Conservation (phyloP, 805 yeast genomes). For the Spathaspora arborariae region DNA sequence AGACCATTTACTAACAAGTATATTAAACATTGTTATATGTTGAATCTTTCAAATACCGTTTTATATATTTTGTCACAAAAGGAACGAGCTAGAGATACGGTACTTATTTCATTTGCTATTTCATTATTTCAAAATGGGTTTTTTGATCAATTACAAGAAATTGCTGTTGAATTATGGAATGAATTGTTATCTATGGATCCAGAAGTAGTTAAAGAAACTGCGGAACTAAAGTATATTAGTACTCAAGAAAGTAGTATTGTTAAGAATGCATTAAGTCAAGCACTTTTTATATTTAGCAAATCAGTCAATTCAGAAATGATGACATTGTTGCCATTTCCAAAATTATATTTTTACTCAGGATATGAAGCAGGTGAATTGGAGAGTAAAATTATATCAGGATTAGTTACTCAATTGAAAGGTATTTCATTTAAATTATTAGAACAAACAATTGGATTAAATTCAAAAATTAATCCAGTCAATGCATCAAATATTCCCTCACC, state of each 20-base stretch:
- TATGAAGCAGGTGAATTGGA: conserved; percentile 14
- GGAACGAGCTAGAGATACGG: conserved; percentile 19
- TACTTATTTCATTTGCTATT: conserved; percentile 41
- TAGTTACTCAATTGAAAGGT: conserved; percentile 39
- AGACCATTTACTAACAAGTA: conserved; percentile 15
- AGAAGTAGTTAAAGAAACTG: conserved; percentile 16
- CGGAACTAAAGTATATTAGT: conserved; percentile 27
- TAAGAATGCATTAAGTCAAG: conserved; percentile 40
- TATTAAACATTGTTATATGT: conserved; percentile 29
- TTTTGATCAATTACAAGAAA: conserved; percentile 28
- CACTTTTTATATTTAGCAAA: conserved; percentile 44
- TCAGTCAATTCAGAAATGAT: conserved; percentile 35
- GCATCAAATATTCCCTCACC: conserved; percentile 25
- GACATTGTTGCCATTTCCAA: conserved; percentile 39
- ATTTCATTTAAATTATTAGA: conserved; percentile 37
- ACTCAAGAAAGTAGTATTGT: conserved; percentile 33
- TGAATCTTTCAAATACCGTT: conserved; percentile 24
- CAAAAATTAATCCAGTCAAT: conserved; percentile 11
- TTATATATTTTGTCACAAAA: conserved; percentile 34
- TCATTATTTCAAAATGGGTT: conserved; percentile 53
- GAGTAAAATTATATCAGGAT: conserved; percentile 17
- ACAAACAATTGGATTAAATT: conserved; percentile 22
- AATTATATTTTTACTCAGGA: conserved; percentile 17
- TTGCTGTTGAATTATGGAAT: conserved; percentile 17
- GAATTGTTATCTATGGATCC: conserved; percentile 12